Base-by-base conservation (phyloP, 352 stramenopile genomes). In the Phytophthora hibernalis region DNA sequence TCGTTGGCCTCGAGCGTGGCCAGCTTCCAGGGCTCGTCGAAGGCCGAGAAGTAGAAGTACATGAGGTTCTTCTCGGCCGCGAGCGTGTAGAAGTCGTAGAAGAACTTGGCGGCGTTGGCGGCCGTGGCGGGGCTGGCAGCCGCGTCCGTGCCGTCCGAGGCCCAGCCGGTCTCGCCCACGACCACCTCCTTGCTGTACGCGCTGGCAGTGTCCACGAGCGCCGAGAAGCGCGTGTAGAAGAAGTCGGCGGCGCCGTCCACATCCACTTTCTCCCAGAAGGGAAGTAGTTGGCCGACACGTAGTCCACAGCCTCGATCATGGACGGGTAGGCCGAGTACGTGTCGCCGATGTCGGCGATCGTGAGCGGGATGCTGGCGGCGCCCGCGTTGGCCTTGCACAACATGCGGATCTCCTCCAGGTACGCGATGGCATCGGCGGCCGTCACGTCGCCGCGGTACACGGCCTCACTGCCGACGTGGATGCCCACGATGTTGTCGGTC, bases 21-120 rank as follows among this genome's bases (percentile, higher is more conserved):
- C 56, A 88, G 64, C 68, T 90, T 89, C 80, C 82, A 92, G 26
- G 65, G 43, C 59, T 82, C 76, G 66, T 92, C 83, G 51, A 88
- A 90, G 47, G 65, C 83, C 18, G 79, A 79, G 61, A 90, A 92
- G 68, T 87, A 92, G 56, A 77, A 92, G 76, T 91, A 92, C 54
- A 61, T 70, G 16, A 85, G 55, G 26, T 80, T 54, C 33, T 87
- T 76, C 52, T 77, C 58, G 44, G 65, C 62, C 0, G 85, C 85
- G 10, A 88, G 59, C 33, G 70, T 63, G 65, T 86, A 85, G 31
- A 93, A 93, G 30, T 91, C 79, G 58, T 65, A 70, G 31, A 93
- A 80, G 68, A 79, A 93, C 48, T 76, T 72, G 51, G 70, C 79
- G 13, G 72, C 76, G 35, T 79, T 85, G 8, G 45, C 57, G 0